Base-by-base conservation (phyloP, 441 rosid genomes). In the Manihot esculenta region DNA sequence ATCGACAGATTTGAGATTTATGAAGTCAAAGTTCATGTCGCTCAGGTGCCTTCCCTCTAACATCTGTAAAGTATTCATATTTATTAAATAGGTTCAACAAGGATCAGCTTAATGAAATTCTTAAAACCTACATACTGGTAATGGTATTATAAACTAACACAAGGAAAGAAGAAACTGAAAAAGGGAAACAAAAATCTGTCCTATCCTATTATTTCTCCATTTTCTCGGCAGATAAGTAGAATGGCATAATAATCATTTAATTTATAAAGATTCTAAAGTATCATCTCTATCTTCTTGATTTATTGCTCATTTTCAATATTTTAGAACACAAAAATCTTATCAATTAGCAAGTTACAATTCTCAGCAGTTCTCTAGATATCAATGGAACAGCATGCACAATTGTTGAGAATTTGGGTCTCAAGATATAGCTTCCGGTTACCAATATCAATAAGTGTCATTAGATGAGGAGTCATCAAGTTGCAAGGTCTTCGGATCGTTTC, bases 21-120 rank as follows among this genome's bases (percentile, higher is more conserved):
- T 58, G 42, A 23, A 54, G 53, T 76, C 82, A 17, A 50, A 69
- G 49, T 69, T 75, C 49, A 49, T 62, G 66, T 60, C 50, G 21
- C 55, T 63, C n/a, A 3, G 61, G 3, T 74, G 57, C 55, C 27
- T 81, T 67, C 89, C 88, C 80, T 86, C 87, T 12, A 86, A 65
- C 92, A 88, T 88, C 92, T 86, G 78, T 9, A 30, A 24, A 38
- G 50, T 64, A 70, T 20, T 57, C 20, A 55, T 23, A 60, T 57
- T 64, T 65, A 27, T 70, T 26, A 27, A 18, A 14, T 18, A 49
- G 2, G 18, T 49, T 50, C 23, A 50, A 17, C 23, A 51, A 20
- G 13, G 49, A 45, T 51, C 55, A 51, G n/a, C 12, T n/a, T 18
- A 4, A 51, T 8, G 55, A 51, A n/a, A 51, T n/a, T 41, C 7